Percentiles rank a stretch among this genome's conserved stretches.
These are phyloP conservation scores for Flaveria bidentis DNA, from an alignment of 129 eudicot species.

Conservation along the genomic window DNA sequence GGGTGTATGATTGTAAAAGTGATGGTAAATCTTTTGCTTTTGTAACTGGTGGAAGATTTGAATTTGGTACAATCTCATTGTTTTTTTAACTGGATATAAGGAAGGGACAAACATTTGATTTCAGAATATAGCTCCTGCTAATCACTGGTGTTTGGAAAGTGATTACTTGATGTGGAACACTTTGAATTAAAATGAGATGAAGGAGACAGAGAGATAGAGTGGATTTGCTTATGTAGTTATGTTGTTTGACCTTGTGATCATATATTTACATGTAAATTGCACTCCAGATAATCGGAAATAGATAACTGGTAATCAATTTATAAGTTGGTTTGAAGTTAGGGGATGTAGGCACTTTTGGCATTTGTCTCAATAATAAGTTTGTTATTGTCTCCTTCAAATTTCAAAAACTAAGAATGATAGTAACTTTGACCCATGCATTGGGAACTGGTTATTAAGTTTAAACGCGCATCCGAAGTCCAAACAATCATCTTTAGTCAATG, in stretches of 20 bases:
- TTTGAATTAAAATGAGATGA: background rate
- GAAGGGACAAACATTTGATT: background rate
- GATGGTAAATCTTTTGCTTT: too few species aligned
- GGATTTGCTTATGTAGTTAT: background rate
- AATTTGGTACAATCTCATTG: too few species aligned
- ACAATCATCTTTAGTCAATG: background rate
- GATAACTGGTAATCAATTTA: background rate
- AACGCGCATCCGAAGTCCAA: background rate
- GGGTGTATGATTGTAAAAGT: background rate
- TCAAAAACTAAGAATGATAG: background rate
- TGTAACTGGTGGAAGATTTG: too few species aligned
- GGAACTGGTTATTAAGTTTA: background rate
- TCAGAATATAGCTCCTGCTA: background rate
- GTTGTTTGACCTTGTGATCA: background rate
- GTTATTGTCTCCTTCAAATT: background rate
- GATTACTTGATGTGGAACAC: background rate
- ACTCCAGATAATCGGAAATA: conserved; percentile 2
- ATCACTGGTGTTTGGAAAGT: background rate
- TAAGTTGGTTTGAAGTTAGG: conserved; percentile 11
- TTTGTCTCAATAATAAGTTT: background rate
- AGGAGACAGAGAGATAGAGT: background rate
- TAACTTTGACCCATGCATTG: background rate
- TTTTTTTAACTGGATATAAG: background rate
- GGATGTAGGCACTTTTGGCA: background rate
- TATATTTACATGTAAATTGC: background rate